Evolutionary conservation across 2,329 filamentous ascomycete genomes (phyloP).

Genomic region (Clonostachys rhizophaga): DNA sequence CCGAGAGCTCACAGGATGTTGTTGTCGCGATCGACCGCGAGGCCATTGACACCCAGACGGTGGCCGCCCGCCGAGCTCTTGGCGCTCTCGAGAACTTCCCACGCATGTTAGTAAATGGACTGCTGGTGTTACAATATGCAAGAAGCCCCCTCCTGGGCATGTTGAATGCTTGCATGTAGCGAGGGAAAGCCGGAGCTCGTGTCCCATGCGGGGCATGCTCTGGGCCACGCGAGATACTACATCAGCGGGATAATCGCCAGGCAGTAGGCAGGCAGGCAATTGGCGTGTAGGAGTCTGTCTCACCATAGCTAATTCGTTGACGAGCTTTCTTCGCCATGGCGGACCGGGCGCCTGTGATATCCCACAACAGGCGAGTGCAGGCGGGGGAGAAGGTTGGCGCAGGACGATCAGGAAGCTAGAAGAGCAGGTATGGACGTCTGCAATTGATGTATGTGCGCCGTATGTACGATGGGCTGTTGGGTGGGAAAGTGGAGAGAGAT

Average conservation of each 20-base stretch:
- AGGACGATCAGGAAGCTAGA: not conserved
- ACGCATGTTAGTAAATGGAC: slow-evolving; percentile 4
- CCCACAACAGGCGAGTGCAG: no score
- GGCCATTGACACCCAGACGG: slow-evolving; percentile 88
- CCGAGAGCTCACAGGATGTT: slow-evolving; percentile 70
- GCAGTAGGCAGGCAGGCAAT: not conserved
- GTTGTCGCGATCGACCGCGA: slow-evolving; percentile 78
- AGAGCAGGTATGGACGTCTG: not conserved
- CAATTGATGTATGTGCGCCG: not conserved
- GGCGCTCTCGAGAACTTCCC: slow-evolving; percentile 52
- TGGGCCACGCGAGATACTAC: slow-evolving; percentile 5
- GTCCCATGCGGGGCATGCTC: not conserved
- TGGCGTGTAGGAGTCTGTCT: slow-evolving; percentile 11
- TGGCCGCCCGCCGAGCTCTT: slow-evolving; percentile 69
- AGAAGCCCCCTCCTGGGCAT: not conserved
- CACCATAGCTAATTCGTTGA: slow-evolving; percentile 69
- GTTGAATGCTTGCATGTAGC: not conserved
- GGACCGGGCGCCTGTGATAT: not conserved
- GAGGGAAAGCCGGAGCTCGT: not conserved
- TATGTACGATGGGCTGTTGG: not conserved
- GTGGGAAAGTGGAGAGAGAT: not conserved
- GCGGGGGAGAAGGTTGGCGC: not conserved
- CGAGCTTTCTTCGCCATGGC: slow-evolving; percentile 64
- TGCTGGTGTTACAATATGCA: not conserved
- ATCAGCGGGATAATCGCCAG: not conserved